These are phyloP conservation scores for Nicotiana benthamiana DNA, from an alignment of 257 asterid species.

Conservation along the genomic window DNA sequence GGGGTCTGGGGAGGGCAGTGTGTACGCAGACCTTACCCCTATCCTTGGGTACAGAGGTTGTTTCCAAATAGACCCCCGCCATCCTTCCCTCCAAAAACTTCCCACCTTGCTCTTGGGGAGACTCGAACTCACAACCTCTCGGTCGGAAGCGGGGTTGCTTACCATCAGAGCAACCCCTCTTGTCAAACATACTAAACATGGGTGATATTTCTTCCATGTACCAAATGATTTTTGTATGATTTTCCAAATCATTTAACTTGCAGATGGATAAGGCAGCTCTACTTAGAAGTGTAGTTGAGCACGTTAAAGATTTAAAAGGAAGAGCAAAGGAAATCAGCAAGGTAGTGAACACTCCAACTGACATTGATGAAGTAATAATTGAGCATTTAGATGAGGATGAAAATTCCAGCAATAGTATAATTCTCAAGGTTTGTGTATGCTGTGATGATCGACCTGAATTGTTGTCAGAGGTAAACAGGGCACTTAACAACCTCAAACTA, in stretches of 20 bases:
- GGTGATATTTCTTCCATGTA: background rate
- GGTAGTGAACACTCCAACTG: slow-evolving; percentile 45
- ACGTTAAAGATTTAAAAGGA: slow-evolving; percentile 52
- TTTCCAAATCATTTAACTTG: background rate
- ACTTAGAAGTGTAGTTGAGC: slow-evolving; percentile 69
- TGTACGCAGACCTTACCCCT: too few species aligned
- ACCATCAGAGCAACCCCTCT: too few species aligned
- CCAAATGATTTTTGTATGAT: background rate
- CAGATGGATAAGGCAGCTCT: slow-evolving; percentile 98
- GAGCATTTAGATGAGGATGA: slow-evolving; percentile 14
- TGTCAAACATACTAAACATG: too few species aligned
- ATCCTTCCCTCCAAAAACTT: too few species aligned
- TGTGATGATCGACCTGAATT: slow-evolving; percentile 72
- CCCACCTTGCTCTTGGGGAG: too few species aligned
- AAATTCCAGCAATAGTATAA: background rate
- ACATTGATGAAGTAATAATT: slow-evolving; percentile 48
- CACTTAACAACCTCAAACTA: slow-evolving; percentile 37
- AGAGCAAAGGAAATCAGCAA: slow-evolving; percentile 46
- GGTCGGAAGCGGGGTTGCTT: too few species aligned
- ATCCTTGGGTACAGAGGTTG: too few species aligned
- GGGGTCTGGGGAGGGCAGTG: too few species aligned
- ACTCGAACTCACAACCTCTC: too few species aligned
- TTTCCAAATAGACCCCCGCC: too few species aligned
- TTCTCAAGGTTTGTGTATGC: slow-evolving; percentile 47
- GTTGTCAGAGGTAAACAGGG: slow-evolving; percentile 52